Percentiles rank a stretch among this genome's conserved stretches.
These are phyloP conservation scores for Jamesozyma spencerorum DNA, from an alignment of 805 yeast species.

Conservation along the genomic window DNA sequence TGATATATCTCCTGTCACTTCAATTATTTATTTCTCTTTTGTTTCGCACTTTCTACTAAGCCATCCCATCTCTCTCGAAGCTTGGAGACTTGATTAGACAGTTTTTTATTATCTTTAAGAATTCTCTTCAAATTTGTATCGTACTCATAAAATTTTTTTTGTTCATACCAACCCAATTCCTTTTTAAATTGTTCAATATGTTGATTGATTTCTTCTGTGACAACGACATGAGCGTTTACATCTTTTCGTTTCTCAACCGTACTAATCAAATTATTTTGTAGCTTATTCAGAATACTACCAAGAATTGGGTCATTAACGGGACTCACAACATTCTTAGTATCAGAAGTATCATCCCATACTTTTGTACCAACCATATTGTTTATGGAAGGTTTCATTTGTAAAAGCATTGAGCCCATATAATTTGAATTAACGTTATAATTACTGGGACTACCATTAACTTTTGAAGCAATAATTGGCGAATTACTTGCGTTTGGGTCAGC, in stretches of 20 bases:
- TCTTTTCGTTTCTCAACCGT: neutral
- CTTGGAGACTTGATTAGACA: conserved; percentile 42
- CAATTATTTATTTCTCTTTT: conserved; percentile 31
- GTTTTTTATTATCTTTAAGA: conserved; percentile 34
- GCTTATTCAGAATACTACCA: conserved; percentile 12
- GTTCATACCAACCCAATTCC: conserved; percentile 35
- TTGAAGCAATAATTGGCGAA: too few species aligned
- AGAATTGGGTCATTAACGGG: conserved; percentile 14
- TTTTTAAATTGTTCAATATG: conserved; percentile 23
- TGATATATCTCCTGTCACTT: neutral
- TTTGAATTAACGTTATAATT: neutral
- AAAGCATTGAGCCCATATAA: conserved; percentile 6
- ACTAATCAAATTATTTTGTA: conserved; percentile 13
- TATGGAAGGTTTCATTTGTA: conserved; percentile 10
- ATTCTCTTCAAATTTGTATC: conserved; percentile 32
- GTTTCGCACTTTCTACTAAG: conserved; percentile 55
- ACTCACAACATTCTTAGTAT: conserved; percentile 3
- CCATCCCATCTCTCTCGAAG: conserved; percentile 58
- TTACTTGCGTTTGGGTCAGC: too few species aligned
- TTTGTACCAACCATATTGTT: conserved; percentile 9
- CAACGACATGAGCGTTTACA: neutral
- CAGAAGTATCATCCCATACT: conserved; percentile 8
- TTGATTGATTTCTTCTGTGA: conserved; percentile 2
- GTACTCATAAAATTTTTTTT: conserved; percentile 27
- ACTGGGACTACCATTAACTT: neutral